A percentile compares a stretch with the other conserved stretches of the same genome.
Evolutionary conservation across 805 yeast genomes (phyloP).

Genomic region (Metschnikowia koreensis): DNA sequence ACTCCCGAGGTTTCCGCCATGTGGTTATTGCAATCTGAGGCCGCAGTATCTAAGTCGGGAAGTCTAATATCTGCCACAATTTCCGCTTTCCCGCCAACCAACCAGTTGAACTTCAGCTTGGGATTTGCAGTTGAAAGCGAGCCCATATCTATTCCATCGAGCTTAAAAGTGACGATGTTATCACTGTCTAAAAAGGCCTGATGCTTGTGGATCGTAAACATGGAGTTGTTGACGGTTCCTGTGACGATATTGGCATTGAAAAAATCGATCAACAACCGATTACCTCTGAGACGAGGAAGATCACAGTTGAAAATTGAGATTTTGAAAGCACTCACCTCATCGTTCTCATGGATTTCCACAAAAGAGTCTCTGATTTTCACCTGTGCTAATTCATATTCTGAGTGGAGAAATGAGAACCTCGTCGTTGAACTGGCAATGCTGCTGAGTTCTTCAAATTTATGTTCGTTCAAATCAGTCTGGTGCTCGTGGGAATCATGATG

Average conservation of each 20-base stretch:
- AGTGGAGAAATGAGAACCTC: constrained; percentile 23
- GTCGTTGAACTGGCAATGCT: neutral
- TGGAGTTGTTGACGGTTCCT: constrained; percentile 71
- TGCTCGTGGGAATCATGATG: constrained; percentile 30
- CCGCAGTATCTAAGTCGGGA: constrained; percentile 44
- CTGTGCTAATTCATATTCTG: constrained; percentile 32
- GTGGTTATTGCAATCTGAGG: constrained; percentile 19
- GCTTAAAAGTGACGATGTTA: constrained; percentile 35
- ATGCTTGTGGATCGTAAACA: constrained; percentile 74
- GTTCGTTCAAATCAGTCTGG: constrained; percentile 33
- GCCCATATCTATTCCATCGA: constrained; percentile 42
- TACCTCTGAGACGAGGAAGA: constrained; percentile 56
- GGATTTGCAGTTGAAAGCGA: constrained; percentile 27
- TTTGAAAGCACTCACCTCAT: constrained; percentile 25
- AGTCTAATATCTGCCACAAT: constrained; percentile 70
- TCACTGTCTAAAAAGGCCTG: constrained; percentile 46
- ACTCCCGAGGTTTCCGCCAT: constrained; percentile 22
- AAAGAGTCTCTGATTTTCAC: constrained; percentile 54
- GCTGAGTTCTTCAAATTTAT: constrained; percentile 17
- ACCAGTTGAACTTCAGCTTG: constrained; percentile 62
- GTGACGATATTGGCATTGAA: constrained; percentile 68
- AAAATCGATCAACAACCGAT: constrained; percentile 61
- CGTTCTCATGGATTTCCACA: constrained; percentile 35
- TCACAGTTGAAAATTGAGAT: constrained; percentile 66
- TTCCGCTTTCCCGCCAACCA: constrained; percentile 63